Evolutionary conservation across 257 asterid species (phyloP).

Genomic region (Perilla frutescens): DNA sequence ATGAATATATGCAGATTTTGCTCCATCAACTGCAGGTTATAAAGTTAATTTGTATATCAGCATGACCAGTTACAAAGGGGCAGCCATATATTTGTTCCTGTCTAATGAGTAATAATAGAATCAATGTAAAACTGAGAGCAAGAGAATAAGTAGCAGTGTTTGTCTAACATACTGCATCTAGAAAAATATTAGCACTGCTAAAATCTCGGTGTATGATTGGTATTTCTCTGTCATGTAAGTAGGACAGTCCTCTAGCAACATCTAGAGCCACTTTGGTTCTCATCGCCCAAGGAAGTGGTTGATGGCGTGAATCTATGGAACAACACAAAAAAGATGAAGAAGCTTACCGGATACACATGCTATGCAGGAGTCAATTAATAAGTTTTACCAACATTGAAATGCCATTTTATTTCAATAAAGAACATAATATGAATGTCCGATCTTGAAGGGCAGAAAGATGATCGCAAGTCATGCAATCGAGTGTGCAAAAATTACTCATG

Average conservation of each 20-base stretch:
- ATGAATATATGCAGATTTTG: too few relatives aligned
- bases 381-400: not conserved
- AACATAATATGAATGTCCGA: not conserved
- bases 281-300: slow-evolving; percentile 29
- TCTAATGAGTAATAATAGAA: not conserved
- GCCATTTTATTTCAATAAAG: not conserved
- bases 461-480: not conserved
- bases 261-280: slow-evolving; percentile 31
- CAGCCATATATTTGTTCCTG: not conserved
- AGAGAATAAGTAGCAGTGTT: not conserved
- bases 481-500: slow-evolving; percentile 34
- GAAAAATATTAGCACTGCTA: slow-evolving; percentile 22
- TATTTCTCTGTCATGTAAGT: slow-evolving; percentile 37
- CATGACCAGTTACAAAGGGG: too few relatives aligned
- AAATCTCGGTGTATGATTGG: slow-evolving; percentile 28
- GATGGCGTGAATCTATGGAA: slow-evolving; percentile 1
- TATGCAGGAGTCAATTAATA: not conserved
- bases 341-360: not conserved
- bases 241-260: slow-evolving; percentile 39
- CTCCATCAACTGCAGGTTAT: too few relatives aligned
- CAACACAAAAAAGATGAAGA: not conserved
- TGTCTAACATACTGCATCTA: slow-evolving; percentile 32
- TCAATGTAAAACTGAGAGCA: not conserved
- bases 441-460: not conserved
- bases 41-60: too few relatives aligned